Evolutionary conservation across 441 rosid species (phyloP).

Genomic region (Euphorbia corollata): DNA sequence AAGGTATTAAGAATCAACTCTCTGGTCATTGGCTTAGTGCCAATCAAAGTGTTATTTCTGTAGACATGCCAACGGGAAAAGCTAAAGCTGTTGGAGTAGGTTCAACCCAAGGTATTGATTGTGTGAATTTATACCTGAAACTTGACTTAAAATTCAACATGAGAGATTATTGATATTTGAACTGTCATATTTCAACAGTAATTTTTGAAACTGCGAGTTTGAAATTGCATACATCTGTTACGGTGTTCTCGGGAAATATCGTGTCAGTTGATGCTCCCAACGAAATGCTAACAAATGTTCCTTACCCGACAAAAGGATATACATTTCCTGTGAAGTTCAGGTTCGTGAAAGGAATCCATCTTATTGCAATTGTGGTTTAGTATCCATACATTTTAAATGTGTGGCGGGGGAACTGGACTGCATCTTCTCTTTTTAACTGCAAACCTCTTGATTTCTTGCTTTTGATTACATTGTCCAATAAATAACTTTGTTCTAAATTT

Average conservation of each 20-base stretch:
- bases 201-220: slow-evolving; percentile 48
- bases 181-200: slow-evolving; percentile 45
- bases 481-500: background rate
- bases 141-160: slow-evolving; percentile 7
- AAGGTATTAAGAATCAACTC: slow-evolving; percentile 49
- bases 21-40: slow-evolving; percentile 69
- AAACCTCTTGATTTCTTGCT: background rate
- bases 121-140: slow-evolving; percentile 13
- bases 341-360: slow-evolving; percentile 34
- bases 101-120: slow-evolving; percentile 52
- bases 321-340: slow-evolving; percentile 68
- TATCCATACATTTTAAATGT: background rate
- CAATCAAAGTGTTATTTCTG: slow-evolving; percentile 49
- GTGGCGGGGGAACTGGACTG: background rate
- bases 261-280: slow-evolving; percentile 63
- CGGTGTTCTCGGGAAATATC: slow-evolving; percentile 51
- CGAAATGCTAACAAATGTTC: slow-evolving; percentile 70
- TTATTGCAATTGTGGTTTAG: slow-evolving; percentile 11
- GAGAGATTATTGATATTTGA: background rate
- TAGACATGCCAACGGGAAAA: slow-evolving; percentile 59
- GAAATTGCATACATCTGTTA: slow-evolving; percentile 60
- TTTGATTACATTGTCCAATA: background rate
- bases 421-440: background rate
- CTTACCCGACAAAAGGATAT: slow-evolving; percentile 70
- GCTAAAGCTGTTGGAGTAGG: slow-evolving; percentile 69